These are phyloP conservation scores for Apophysomyces trapeziformis DNA, from an alignment of 371 early-diverging fungal genomes.

Conservation along the genomic window DNA sequence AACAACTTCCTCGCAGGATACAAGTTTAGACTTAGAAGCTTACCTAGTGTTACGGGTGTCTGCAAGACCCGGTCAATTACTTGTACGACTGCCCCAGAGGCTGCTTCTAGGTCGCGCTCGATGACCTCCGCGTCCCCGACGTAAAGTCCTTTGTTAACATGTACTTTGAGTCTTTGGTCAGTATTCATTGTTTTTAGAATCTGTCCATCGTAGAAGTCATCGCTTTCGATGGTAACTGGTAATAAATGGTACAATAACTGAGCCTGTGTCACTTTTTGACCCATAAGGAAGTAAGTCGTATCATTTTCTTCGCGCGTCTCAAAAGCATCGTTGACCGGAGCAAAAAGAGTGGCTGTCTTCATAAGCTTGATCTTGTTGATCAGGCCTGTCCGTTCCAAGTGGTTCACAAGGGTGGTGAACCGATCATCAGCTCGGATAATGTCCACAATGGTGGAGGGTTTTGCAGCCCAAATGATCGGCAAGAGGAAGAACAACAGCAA, in stretches of 20 bases:
- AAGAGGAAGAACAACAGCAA: background rate
- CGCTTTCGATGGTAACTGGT: conserved; percentile 27
- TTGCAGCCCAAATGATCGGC: background rate
- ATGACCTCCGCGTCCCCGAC: conserved; percentile 39
- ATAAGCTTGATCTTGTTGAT: conserved; percentile 27
- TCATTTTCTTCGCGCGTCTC: conserved; percentile 25
- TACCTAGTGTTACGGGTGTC: conserved; percentile 43
- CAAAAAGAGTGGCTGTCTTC: conserved; percentile 55
- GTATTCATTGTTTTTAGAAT: conserved; percentile 47
- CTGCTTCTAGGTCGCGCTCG: conserved; percentile 31
- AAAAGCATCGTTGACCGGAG: conserved; percentile 61
- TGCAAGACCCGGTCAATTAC: conserved; percentile 37
- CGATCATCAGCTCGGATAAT: conserved; percentile 30
- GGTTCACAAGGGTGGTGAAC: conserved; percentile 30
- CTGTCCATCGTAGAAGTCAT: conserved; percentile 43
- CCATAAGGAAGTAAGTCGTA: conserved; percentile 29
- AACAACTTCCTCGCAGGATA: no score
- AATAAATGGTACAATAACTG: conserved; percentile 52
- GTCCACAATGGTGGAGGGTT: conserved; percentile 23
- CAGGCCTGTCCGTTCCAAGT: conserved; percentile 28
- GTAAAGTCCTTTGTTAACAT: conserved; percentile 25
- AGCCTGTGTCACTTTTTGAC: conserved; percentile 35
- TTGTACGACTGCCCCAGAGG: conserved; percentile 44
- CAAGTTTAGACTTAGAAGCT: background rate
- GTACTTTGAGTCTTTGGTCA: conserved; percentile 40